Evolutionary conservation across 805 yeast species (phyloP).

Genomic region (Cyberlindnera americana): DNA sequence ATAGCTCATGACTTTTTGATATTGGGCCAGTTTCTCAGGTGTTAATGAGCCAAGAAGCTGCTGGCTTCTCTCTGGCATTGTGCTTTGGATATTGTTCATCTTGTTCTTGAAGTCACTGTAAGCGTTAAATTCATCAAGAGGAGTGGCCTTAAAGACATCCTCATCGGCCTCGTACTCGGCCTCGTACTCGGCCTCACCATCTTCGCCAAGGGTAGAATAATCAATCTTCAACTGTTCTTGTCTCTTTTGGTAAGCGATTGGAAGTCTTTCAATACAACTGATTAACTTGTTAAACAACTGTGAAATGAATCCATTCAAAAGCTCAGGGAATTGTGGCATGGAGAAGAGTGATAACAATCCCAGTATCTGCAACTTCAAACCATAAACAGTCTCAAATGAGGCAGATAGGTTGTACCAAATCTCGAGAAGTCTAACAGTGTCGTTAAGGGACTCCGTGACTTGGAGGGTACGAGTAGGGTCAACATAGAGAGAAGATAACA

Average conservation of each 20-base stretch:
- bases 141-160: conserved; percentile 74
- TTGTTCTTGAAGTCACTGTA: conserved; percentile 61
- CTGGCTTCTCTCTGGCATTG: conserved; percentile 44
- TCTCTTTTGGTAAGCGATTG: conserved; percentile 65
- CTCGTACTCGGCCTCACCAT: conserved; percentile 6
- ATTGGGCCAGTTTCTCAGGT: conserved; percentile 26
- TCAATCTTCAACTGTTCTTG: conserved; percentile 55
- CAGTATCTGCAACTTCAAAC: conserved; percentile 66
- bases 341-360: conserved; percentile 56
- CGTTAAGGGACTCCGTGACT: conserved; percentile 43
- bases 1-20: conserved; percentile 7
- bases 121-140: conserved; percentile 72
- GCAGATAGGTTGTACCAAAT: conserved; percentile 59
- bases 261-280: conserved; percentile 53
- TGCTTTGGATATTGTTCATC: conserved; percentile 44
- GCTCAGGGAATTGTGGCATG: conserved; percentile 37
- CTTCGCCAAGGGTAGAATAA: conserved; percentile 23
- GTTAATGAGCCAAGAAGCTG: conserved; percentile 28
- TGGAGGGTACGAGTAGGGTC: conserved; percentile 56
- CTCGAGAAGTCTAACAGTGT: conserved; percentile 47
- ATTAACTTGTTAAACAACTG: conserved; percentile 53
- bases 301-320: conserved; percentile 36
- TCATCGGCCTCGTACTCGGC: conserved; percentile 46
- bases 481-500: conserved; percentile 60
- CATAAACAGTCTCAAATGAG: conserved; percentile 64